Percentiles rank a stretch among this genome's conserved stretches.
Conservation (phyloP, 495 filamentous ascomycete genomes). For the Penicillium pulvis region DNA sequence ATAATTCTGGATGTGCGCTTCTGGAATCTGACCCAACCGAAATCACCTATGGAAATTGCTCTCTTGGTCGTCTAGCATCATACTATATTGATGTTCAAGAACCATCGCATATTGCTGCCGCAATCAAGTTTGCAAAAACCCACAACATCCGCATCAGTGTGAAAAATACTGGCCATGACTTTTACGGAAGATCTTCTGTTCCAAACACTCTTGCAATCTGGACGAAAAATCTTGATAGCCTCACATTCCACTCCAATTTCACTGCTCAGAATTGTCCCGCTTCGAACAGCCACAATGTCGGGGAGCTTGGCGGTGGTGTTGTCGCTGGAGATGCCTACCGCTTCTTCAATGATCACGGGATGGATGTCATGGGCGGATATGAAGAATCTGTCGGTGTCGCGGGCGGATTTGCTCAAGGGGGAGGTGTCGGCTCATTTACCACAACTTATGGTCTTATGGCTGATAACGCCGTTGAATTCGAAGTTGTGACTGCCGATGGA, state of each 20-base stretch:
- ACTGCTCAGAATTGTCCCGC: constrained; percentile 26
- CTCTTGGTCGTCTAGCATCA: constrained; percentile 17
- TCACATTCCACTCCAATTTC: constrained; percentile 37
- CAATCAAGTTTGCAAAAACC: constrained; percentile 16
- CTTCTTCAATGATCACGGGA: constrained; percentile 17
- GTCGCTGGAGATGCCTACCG: constrained; percentile 21
- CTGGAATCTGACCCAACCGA: constrained; percentile 2
- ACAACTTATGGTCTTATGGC: constrained; percentile 23
- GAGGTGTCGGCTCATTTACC: constrained; percentile 19
- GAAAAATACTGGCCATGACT: constrained; percentile 55
- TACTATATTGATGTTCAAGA: constrained; percentile 20
- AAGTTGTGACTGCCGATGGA: constrained; percentile 53
- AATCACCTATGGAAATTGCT: constrained; percentile 8
- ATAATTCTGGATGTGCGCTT: constrained; percentile 12
- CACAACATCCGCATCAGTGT: constrained; percentile 39
- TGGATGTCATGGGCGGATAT: constrained; percentile 28
- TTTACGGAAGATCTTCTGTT: constrained; percentile 49
- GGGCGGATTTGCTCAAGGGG: constrained; percentile 27
- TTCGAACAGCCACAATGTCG: constrained; percentile 22
- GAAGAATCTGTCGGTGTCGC: constrained; percentile 25
- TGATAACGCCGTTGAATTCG: constrained; percentile 26
- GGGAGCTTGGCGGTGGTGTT: constrained; percentile 29
- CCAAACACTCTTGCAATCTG: constrained; percentile 47
- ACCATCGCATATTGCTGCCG: constrained; percentile 12
- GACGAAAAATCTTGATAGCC: constrained; percentile 46